Base-by-base conservation (phyloP, 2,329 filamentous ascomycete species). In the Drechslerella dactyloides region DNA sequence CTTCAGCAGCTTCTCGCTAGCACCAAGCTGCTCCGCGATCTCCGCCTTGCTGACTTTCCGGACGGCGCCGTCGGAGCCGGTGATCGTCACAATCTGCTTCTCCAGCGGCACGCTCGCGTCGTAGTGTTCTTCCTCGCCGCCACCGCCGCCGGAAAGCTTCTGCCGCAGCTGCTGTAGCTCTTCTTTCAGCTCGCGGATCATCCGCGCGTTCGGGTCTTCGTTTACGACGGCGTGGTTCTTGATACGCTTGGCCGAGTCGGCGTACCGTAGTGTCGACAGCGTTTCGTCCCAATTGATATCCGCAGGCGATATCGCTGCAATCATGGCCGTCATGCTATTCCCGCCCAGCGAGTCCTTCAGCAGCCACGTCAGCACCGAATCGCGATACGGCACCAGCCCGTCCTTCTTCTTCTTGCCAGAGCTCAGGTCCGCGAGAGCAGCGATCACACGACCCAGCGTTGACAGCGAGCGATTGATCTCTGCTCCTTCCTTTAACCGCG, bases 211-310 rank as follows among this genome's bases (percentile, higher is more conserved):
- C 52, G 94, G 93, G 81, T 99, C 94, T 80, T 99, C 94, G 82
- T 99, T 99, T 80, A 99, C 90, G 56, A 99, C 94, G 65, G 94
- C 94, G 80, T 99, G 94, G 82, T 99, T 99, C 91, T 97, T 97
- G 85, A 99, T 99, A 77, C 94, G 88, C 82, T 99, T 99, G 24
- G 94, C 94, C 6, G 92, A 97, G 79, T 99, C 93, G 63, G 96
- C 94, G 80, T 99, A 99, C 77, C 96, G 87, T 27, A 99, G 84
- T 0, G 94, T 99, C 79, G 93, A 94, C 17, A 99, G 84, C 0
- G 96, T 99, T 81, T 99, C 94, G 75, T 99, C 94, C 78, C 96
- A 97, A 81, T 99, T 99, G 82, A 97, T 97, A 80, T 99, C 94
- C 61, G 94, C 94, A 2, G 94, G 94, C 77, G 93, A 97, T 78